Conservation (phyloP, 1,139 yeast species). For the Geotrichum fermentans region DNA sequence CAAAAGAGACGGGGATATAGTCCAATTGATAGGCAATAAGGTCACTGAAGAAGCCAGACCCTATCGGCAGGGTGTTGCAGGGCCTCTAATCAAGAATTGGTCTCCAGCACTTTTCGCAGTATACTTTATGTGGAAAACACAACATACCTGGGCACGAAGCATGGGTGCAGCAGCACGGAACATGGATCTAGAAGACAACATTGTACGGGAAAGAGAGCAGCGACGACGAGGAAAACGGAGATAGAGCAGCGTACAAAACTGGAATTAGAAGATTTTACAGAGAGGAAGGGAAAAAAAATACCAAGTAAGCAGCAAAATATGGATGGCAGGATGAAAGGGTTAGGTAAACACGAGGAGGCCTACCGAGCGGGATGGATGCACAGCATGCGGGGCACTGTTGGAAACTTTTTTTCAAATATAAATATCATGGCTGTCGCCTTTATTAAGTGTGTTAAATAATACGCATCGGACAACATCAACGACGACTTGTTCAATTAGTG, state of each 20-base stretch:
- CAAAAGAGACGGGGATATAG: no score
- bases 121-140: not conserved
- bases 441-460: not conserved
- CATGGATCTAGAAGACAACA: constrained; percentile 22
- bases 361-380: no score
- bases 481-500: not conserved
- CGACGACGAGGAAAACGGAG: not conserved
- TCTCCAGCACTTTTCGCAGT: not conserved
- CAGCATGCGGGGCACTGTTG: no score
- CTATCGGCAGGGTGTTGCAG: no score
- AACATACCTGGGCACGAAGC: constrained; percentile 22
- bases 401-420: not conserved
- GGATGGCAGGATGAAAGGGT: not conserved
- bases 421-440: not conserved
- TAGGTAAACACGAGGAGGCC: not conserved
- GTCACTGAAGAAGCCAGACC: no score
- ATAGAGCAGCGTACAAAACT: not conserved
- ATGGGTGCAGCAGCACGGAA: constrained; percentile 20
- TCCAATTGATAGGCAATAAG: no score
- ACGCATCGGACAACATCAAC: not conserved
- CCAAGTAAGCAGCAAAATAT: not conserved
- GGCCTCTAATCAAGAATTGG: no score
- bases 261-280: not conserved
- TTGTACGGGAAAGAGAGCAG: constrained; percentile 4
- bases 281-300: not conserved